Evolutionary conservation across 78 protist species (phyloP).

Genomic region (Tieghemostelium lacteum): DNA sequence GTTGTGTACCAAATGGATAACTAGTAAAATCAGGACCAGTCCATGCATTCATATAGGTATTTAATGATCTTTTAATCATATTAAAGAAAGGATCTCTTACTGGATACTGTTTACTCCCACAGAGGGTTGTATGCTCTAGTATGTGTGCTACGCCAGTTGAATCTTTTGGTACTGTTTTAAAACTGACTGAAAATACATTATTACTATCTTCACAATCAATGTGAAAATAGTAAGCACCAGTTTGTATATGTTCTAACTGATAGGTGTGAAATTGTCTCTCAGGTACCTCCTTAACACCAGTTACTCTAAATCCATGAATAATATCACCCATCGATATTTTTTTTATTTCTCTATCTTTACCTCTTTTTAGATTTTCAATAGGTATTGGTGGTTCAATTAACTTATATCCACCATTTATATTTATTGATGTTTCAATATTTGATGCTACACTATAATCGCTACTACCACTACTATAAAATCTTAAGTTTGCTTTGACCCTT

Average conservation of each 20-base stretch:
- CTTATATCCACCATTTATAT: too few species aligned
- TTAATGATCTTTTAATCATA: constrained; percentile 87
- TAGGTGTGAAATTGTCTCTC: constrained; percentile 58
- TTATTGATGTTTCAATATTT: too few species aligned
- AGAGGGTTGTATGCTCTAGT: constrained; percentile 95
- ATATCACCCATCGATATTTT: constrained; percentile 29
- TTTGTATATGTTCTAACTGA: constrained; percentile 44
- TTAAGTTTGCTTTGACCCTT: too few species aligned
- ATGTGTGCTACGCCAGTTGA: constrained; percentile 95
- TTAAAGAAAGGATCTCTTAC: constrained; percentile 94
- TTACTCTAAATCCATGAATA: constrained; percentile 48
- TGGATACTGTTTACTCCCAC: constrained; percentile 94
- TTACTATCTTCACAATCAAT: constrained; percentile 78
- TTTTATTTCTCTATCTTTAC: constrained; percentile 24
- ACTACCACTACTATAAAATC: too few species aligned
- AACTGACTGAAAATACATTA: constrained; percentile 82
- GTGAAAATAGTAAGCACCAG: constrained; percentile 82
- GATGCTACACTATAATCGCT: too few species aligned
- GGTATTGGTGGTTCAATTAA: too few species aligned
- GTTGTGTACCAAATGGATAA: constrained; percentile 93
- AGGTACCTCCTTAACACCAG: constrained; percentile 31
- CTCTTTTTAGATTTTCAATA: too few species aligned
- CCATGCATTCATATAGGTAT: constrained; percentile 85
- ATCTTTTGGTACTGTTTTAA: constrained; percentile 85
- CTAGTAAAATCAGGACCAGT: constrained; percentile 87